Evolutionary conservation across 2,329 filamentous ascomycete species (phyloP).

Genomic region (Calonectria leucothoes): DNA sequence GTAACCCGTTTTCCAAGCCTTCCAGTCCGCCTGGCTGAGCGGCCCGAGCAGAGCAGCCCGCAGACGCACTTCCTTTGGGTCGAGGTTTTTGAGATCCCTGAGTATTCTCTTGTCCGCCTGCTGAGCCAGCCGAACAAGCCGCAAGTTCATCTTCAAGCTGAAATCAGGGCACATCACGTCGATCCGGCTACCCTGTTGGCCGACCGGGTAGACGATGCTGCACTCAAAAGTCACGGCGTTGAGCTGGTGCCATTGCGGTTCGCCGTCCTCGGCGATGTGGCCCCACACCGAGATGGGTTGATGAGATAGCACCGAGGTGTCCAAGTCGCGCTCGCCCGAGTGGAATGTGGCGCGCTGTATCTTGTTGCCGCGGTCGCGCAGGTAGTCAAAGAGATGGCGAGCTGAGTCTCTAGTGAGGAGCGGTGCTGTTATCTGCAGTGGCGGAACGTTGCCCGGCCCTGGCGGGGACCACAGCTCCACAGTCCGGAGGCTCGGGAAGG

Average conservation of each 20-base stretch:
- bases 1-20: background rate
- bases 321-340: background rate
- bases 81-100: background rate
- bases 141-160: background rate
- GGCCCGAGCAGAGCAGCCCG: background rate
- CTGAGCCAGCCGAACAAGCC: background rate
- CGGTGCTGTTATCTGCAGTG: constrained; percentile 1
- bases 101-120: background rate
- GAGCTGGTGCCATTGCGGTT: background rate
- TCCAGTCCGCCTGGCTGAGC: background rate
- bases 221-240: background rate
- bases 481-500: constrained; percentile 15
- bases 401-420: constrained; percentile 8
- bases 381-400: constrained; percentile 8
- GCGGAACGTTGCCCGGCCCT: background rate
- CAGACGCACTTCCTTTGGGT: background rate
- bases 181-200: background rate
- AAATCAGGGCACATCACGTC: background rate
- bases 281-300: no score
- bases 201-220: background rate
- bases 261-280: no score
- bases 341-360: constrained; percentile 15
- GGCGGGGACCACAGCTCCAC: constrained; percentile 26
- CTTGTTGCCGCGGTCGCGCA: constrained; percentile 3
- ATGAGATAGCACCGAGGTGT: background rate